Evolutionary conservation across 2,329 filamentous ascomycete genomes (phyloP).

Genomic region (Xylariaceae sp.): DNA sequence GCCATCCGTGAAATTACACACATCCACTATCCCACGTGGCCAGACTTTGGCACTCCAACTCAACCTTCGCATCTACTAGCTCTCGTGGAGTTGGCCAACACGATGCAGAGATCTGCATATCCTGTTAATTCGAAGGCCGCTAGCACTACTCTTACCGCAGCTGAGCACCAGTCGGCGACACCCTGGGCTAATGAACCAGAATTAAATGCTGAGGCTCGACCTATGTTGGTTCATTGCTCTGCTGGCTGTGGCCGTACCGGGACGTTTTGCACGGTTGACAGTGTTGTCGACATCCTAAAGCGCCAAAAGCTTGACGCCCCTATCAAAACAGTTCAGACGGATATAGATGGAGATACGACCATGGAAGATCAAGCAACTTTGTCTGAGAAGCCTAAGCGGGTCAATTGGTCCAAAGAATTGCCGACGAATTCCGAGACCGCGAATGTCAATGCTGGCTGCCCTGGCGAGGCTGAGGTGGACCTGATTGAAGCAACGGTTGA

Average conservation of each 20-base stretch:
- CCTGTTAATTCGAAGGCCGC: conserved; percentile 42
- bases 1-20: conserved; percentile 91
- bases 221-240: conserved; percentile 89
- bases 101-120: conserved; percentile 57
- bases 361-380: conserved; percentile 37
- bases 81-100: conserved; percentile 81
- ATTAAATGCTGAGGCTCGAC: conserved; percentile 47
- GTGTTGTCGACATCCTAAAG: conserved; percentile 93
- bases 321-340: conserved; percentile 22
- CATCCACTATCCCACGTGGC: conserved; percentile 93
- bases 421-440: conserved; percentile 12
- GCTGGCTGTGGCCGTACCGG: conserved; percentile 94
- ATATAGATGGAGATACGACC: conserved; percentile 41
- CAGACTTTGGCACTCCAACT: conserved; percentile 89
- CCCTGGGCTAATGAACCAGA: conserved; percentile 57
- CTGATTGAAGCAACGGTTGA: conserved; percentile 82
- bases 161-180: conserved; percentile 32
- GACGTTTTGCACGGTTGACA: conserved; percentile 94
- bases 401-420: conserved; percentile 1
- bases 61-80: conserved; percentile 81
- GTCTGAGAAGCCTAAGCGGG: conserved; percentile 22
- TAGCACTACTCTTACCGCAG: conserved; percentile 27
- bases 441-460: conserved; percentile 54
- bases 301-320: conserved; percentile 55
- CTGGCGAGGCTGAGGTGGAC: conserved; percentile 66